Base-by-base conservation (phyloP, 163 green algal genomes). In the Scenedesmus sp. region DNA sequence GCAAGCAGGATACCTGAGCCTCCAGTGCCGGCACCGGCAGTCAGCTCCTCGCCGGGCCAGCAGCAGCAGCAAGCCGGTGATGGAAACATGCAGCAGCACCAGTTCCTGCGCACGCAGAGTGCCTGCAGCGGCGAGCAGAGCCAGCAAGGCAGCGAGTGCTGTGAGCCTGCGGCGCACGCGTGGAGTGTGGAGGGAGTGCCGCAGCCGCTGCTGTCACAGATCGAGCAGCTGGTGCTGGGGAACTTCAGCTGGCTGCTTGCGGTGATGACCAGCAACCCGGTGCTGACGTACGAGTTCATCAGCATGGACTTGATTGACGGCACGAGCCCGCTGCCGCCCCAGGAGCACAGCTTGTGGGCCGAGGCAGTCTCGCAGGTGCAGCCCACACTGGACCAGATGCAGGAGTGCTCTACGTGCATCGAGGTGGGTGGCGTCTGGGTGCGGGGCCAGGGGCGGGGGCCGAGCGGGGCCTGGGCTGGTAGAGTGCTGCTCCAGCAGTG, bases 231-330 rank as follows among this genome's bases (percentile, higher is more conserved):
- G 20, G 88, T 92, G 65, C 43, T 92, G 43, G 33, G 85, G 43
- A 88, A 73, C 42, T 92, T 92, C 80, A 84, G 79, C 65, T 92
- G 88, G 88, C 81, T 92, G 59, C 81, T 92, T 43, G 59, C 61
- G 16, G 51, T 92, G 0, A 89, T 92, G 81, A 89, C 35, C 6
- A 76, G 33, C n/a, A 76, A 83, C 22, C 88, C 80, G 30, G 33
- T 88, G 88, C 80, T 88, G 44, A 92, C 81, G 15, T 92, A 89
- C 9, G 81, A 88, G 61, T 92, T 92, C 88, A 92, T 92, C 40
- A 86, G 70, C 53, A 56, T 68, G 78, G 87, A 91, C 44, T 33
- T 91, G 20, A 20, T 70, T 0, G 73, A 76, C 24, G 53, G 59
- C 26, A 53, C 22, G 0, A 33, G 43, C 40, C 78, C 78, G 40